Base-by-base conservation (phyloP, 768 basidiomycete genomes). In the Amanita brunnescens region DNA sequence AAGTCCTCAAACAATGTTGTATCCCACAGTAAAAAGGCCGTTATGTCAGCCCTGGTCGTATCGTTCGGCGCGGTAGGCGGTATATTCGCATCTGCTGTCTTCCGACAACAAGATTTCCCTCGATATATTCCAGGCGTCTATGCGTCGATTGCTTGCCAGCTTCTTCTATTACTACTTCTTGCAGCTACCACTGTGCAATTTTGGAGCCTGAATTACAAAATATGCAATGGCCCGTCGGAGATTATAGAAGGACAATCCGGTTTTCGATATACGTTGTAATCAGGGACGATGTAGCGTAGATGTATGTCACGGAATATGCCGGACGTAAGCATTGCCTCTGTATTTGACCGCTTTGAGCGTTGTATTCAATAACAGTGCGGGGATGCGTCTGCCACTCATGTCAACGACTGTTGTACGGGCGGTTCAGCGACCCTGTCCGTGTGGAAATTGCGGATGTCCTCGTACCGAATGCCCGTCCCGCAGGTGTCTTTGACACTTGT, bases 1-100 rank as follows among this genome's bases (percentile, higher is more conserved):
- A 53, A 79, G 76, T 68, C 74, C 3, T 68, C 75, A 20, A 78
- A 78, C 58, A 79, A 78, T 57, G 62, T 75, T 21, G 61, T 73
- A 52, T 72, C 75, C 4, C 74, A 79, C 52, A 70, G 72, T 20
- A 79, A 77, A 58, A 66, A 72, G 26, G 72, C 75, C 5, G 70
- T 76, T 29, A 70, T 73, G 9, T 74, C 71, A n/a, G 72, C 71
- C 5, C 59, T 75, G 14, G 64, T 73, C n/a, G 60, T 75, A 35
- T 69, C 71, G n/a, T 75, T 74, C 40, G 73, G 70, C 16, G 73
- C 73, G n/a, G 55, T 74, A 34, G 76, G 76, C 26, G 75, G 75
- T 16, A 69, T 77, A 6, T 63, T 75, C 52, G 75, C 76, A 9
- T 74, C 74, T 24, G 69, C 70, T 1, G 63, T 72, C 13, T 79